phyloP scores from a whole-genome alignment of 768 basidiomycete genomes.

The Pleurotus tuoliensis region DNA sequence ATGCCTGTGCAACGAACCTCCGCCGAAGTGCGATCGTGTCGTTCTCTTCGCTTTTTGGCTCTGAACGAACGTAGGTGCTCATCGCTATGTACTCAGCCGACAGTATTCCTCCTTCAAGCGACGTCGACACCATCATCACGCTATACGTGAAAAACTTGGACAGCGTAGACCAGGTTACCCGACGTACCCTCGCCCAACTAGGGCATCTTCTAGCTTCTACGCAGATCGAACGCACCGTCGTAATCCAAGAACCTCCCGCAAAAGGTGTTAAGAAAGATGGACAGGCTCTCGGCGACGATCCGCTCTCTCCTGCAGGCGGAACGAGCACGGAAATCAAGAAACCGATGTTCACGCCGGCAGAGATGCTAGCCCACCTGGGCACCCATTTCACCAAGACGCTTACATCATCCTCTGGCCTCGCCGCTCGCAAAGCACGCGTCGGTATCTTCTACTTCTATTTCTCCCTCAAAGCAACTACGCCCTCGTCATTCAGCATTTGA shows the following conservation, averaged over 20 bases:
- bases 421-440: constrained; percentile 61
- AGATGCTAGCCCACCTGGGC: constrained; percentile 84
- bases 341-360: constrained; percentile 64
- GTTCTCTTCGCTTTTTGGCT: background rate
- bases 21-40: constrained; percentile 53
- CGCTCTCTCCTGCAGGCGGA: constrained; percentile 35
- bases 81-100: constrained; percentile 56
- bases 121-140: constrained; percentile 73
- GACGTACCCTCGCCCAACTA: constrained; percentile 75
- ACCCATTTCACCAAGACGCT: constrained; percentile 74
- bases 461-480: constrained; percentile 71
- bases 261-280: constrained; percentile 59
- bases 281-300: constrained; percentile 53
- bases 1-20: constrained; percentile 82
- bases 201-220: constrained; percentile 84
- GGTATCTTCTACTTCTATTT: constrained; percentile 90
- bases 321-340: constrained; percentile 55
- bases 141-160: constrained; percentile 75
- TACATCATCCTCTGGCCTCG: constrained; percentile 25
- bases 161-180: constrained; percentile 75
- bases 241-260: constrained; percentile 43
- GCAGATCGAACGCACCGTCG: constrained; percentile 59
- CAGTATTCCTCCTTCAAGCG: constrained; percentile 52
- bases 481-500: constrained; percentile 72
- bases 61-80: constrained; percentile 31